Evolutionary conservation across 1,284 basidiomycete genomes (phyloP).

Genomic region (Sporisorium scitamineum): DNA sequence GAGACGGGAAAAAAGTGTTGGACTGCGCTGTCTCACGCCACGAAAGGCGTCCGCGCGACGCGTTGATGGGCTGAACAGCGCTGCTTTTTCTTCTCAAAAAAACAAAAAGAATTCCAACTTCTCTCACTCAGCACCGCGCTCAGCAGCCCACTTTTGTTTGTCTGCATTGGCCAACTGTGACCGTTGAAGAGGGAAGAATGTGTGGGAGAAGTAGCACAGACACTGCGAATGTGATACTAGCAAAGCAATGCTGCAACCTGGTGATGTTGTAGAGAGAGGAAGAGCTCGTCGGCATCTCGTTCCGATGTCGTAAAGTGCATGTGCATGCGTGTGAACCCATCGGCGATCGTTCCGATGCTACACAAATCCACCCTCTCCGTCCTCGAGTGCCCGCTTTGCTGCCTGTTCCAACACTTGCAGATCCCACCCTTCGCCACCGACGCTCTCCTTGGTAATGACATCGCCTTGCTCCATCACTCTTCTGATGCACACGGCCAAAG

Average conservation of each 20-base stretch:
- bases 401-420: conserved; percentile 36
- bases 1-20: no score
- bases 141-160: no score
- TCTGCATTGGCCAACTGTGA: not conserved
- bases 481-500: conserved; percentile 7
- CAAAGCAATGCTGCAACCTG: no score
- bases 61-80: not conserved
- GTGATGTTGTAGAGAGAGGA: not conserved
- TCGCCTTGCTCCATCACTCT: conserved; percentile 3
- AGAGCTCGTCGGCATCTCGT: not conserved
- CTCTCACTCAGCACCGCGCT: not conserved
- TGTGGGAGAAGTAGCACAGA: not conserved
- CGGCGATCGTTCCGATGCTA: conserved; percentile 7
- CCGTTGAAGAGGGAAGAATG: no score
- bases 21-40: no score
- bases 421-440: conserved; percentile 43
- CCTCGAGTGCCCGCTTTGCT: conserved; percentile 28
- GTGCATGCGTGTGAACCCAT: not conserved
- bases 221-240: not conserved
- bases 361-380: conserved; percentile 51
- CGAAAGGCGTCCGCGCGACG: not conserved
- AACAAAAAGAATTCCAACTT: not conserved
- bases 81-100: not conserved
- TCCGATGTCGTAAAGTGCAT: not conserved
- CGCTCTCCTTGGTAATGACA: conserved; percentile 16